Percentiles rank a stretch among this genome's conserved stretches.
These are phyloP conservation scores for Nakazawaea pomicola DNA, from an alignment of 805 yeast genomes.

Conservation along the genomic window DNA sequence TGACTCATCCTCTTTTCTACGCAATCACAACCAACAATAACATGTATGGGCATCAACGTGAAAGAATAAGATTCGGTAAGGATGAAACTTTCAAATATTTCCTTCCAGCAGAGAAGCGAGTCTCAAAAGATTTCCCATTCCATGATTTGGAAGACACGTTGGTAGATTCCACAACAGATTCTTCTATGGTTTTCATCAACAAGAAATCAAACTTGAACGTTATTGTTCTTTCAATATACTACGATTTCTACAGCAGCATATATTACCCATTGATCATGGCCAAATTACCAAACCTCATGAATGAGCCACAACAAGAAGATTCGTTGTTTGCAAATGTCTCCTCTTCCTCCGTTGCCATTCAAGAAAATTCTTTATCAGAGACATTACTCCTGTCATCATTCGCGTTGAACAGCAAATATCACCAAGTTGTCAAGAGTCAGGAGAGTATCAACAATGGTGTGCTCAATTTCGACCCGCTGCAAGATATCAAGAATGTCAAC, in stretches of 20 bases:
- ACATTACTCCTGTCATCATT: conserved; percentile 8
- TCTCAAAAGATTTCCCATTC: too few relatives aligned
- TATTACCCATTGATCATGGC: conserved; percentile 9
- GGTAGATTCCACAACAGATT: conserved; percentile 12
- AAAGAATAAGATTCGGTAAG: conserved; percentile 8
- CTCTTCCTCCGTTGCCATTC: neutral
- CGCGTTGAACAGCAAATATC: conserved; percentile 5
- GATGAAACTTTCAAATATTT: conserved; percentile 12
- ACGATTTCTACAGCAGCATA: conserved; percentile 5
- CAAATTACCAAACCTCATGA: neutral
- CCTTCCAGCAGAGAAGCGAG: too few relatives aligned
- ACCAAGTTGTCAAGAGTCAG: conserved; percentile 6
- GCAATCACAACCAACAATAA: conserved; percentile 3
- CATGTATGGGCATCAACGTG: conserved; percentile 8
- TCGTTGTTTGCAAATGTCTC: too few relatives aligned
- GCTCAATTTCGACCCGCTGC: conserved; percentile 2
- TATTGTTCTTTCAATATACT: conserved; percentile 9
- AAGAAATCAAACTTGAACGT: conserved; percentile 6
- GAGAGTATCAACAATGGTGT: conserved; percentile 7
- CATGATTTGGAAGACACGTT: conserved; percentile 12
- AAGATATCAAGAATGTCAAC: conserved; percentile 5
- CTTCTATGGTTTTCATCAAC: conserved; percentile 9
- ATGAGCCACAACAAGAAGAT: too few relatives aligned
- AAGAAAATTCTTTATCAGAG: conserved; percentile 3
- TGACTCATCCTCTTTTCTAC: conserved; percentile 9